phyloP scores from a whole-genome alignment of 495 filamentous ascomycete genomes.

The Lophiotrema nucula region DNA sequence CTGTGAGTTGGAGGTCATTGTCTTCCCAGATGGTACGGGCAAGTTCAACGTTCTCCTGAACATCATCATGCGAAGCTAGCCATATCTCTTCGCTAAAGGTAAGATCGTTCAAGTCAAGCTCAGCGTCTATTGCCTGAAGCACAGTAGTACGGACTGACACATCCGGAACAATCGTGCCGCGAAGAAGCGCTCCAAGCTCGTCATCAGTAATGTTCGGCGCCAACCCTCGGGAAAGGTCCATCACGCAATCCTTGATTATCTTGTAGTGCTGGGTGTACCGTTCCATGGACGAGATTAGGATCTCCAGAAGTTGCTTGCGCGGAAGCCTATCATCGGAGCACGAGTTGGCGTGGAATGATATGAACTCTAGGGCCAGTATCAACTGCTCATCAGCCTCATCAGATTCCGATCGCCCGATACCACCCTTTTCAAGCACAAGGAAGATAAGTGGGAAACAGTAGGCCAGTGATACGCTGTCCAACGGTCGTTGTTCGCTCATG shows the following conservation, averaged over 20 bases:
- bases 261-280: conserved; percentile 90
- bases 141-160: conserved; percentile 77
- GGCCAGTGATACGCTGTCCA: conserved; percentile 79
- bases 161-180: conserved; percentile 74
- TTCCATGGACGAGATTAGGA: conserved; percentile 79
- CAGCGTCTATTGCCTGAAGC: conserved; percentile 84
- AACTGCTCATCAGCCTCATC: conserved; percentile 87
- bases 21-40: conserved; percentile 91
- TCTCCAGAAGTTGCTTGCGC: conserved; percentile 65
- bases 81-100: conserved; percentile 87
- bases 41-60: conserved; percentile 81
- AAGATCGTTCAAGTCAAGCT: conserved; percentile 84
- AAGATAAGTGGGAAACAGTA: conserved; percentile 84
- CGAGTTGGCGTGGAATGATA: conserved; percentile 79
- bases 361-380: conserved; percentile 83
- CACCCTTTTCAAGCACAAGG: conserved; percentile 70
- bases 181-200: conserved; percentile 70
- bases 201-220: conserved; percentile 66
- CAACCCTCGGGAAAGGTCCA: conserved; percentile 76
- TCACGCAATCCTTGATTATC: conserved; percentile 83
- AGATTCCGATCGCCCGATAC: conserved; percentile 63
- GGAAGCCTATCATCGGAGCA: conserved; percentile 72
- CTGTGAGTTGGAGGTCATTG: conserved; percentile 72
- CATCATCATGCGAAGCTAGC: conserved; percentile 87
- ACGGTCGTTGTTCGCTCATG: conserved; percentile 83